phyloP scores from a whole-genome alignment of 805 yeast species.

The Candida berthetii region DNA sequence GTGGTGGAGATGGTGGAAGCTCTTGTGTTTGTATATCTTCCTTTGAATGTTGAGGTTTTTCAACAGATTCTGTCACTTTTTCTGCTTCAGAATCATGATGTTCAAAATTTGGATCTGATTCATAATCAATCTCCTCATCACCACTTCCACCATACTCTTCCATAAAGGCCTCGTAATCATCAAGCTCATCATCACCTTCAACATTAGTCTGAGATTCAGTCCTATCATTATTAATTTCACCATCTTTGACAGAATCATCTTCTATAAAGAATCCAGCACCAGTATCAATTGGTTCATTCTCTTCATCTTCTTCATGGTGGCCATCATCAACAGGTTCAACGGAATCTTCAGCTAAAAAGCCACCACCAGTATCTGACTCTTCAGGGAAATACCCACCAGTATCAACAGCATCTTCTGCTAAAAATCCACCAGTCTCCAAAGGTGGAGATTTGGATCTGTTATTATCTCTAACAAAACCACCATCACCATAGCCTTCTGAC shows the following conservation, averaged over 20 bases:
- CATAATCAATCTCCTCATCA: background rate
- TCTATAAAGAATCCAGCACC: constrained; percentile 23
- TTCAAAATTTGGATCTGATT: background rate
- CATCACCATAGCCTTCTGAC: constrained; percentile 3
- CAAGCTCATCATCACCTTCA: background rate
- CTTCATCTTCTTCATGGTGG: constrained; percentile 4
- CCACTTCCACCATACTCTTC: background rate
- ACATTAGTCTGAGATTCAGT: background rate
- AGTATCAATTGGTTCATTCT: constrained; percentile 4
- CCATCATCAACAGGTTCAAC: constrained; percentile 2
- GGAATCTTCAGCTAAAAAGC: constrained; percentile 4
- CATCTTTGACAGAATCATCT: background rate
- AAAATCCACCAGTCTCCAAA: background rate
- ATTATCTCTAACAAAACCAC: constrained; percentile 6
- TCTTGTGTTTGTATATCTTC: too few relatives aligned
- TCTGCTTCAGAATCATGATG: constrained; percentile 1
- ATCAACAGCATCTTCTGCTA: background rate
- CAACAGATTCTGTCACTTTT: constrained; percentile 2
- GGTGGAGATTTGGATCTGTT: background rate
- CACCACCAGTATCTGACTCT: background rate
- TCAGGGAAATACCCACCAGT: background rate
- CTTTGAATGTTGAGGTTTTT: constrained; percentile 3
- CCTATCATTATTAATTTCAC: constrained; percentile 1
- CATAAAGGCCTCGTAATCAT: background rate
- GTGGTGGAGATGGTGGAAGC: too few relatives aligned